Base-by-base conservation (phyloP, 345 rosid genomes). In the Capsella bursapastoris region DNA sequence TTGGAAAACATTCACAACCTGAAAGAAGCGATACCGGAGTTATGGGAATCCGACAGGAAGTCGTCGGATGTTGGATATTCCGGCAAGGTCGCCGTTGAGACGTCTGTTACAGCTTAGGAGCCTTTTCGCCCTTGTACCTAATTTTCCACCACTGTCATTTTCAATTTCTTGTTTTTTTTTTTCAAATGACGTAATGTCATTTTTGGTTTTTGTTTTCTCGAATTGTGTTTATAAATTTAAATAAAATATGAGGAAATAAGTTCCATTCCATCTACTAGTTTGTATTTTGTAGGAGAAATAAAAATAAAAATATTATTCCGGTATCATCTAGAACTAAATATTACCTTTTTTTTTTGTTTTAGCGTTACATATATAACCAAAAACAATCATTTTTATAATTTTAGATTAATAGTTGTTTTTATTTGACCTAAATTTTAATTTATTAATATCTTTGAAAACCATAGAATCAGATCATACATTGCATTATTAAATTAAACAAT, bases 1-100 rank as follows among this genome's bases (percentile, higher is more conserved):
- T 74, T 92, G 25, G 98, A 94, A 76, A 91, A 85, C 82, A 88
- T 94, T 65, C 96, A 90, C 82, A 91, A 90, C 72, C 76, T 91
- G 34, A 86, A 82, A 76, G 93, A 90, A 75, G 96, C 97, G 18
- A 16, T 91, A 57, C 95, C 92, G 27, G 91, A 87, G 70, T 84
- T 94, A 34, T 88, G 97, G 97, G 72, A 64, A 15, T 49, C 79
- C 59, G 83, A 75, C 7, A 79, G 72, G 25, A 87, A 81, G 65
- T 71, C 89, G 14, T 80, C 84, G 72, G 74, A 67, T 14, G 83
- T 83, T n/a, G 73, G 75, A 28, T 85, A 89, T 66, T 65, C 89
- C 29, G 84, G 71, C 45, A 81, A 83, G 32, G 70, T 86, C 80
- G 76, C 91, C 15, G 83, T 87, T n/a, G 89, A 86, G 85, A 83